phyloP scores from a whole-genome alignment of 2,329 filamentous ascomycete genomes.

The Fonsecaea multimorphosa region DNA sequence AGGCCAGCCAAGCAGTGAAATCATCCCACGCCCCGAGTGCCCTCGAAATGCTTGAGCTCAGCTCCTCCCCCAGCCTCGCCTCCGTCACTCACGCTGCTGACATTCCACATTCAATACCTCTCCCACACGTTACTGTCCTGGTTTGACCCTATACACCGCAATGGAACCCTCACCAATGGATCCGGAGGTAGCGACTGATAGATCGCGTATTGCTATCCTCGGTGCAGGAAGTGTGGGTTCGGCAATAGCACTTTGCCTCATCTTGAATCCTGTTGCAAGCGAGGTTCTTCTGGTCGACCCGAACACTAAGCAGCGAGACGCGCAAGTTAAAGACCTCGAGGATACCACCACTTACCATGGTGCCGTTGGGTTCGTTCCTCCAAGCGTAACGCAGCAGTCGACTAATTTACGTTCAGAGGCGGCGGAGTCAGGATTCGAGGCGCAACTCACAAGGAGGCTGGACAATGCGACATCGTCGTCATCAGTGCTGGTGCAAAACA shows the following conservation, averaged over 20 bases:
- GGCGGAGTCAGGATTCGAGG: conserved; percentile 30
- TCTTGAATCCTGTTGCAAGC: conserved; percentile 57
- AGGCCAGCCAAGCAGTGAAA: neutral
- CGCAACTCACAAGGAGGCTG: conserved; percentile 49
- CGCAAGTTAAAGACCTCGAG: conserved; percentile 59
- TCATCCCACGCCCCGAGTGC: neutral
- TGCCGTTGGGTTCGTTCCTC: conserved; percentile 51
- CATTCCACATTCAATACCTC: neutral
- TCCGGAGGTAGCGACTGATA: conserved; percentile 25
- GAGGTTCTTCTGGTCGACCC: conserved; percentile 63
- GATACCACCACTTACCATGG: conserved; percentile 58
- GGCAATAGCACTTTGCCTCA: conserved; percentile 59
- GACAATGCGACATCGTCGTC: conserved; percentile 61
- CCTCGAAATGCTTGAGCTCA: neutral
- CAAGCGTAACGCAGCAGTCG: neutral
- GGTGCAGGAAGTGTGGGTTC: conserved; percentile 60
- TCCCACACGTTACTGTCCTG: neutral
- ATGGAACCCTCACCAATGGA: conserved; percentile 28
- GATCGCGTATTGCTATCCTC: conserved; percentile 54
- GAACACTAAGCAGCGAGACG: conserved; percentile 54
- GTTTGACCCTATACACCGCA: neutral
- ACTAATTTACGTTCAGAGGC: conserved; percentile 20
- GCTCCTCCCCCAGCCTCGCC: neutral
- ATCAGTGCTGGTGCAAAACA: conserved; percentile 63
- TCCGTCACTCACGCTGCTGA: too few relatives aligned